Evolutionary conservation across 2,329 filamentous ascomycete species (phyloP).

Genomic region (Fusarium poae): DNA sequence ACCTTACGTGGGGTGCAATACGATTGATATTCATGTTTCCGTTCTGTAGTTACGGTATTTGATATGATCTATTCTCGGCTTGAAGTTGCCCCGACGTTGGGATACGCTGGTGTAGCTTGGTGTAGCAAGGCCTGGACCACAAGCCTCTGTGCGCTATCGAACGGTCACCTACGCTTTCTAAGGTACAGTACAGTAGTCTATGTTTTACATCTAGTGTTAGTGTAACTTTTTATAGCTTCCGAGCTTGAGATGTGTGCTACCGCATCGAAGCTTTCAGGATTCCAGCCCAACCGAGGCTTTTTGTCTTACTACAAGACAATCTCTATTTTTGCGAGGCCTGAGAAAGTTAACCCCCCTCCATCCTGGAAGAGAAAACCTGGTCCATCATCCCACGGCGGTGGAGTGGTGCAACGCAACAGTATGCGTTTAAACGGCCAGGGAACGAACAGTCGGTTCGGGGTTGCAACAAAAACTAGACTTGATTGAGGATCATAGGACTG

Average conservation of each 20-base stretch:
- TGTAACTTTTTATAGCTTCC: neutral
- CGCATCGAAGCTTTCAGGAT: slow-evolving; percentile 24
- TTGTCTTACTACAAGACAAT: neutral
- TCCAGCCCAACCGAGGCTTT: slow-evolving; percentile 27
- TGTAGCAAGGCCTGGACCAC: slow-evolving; percentile 9
- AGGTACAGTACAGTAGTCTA: neutral
- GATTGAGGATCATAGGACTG: slow-evolving; percentile 21
- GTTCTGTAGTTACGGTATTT: neutral
- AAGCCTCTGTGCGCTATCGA: slow-evolving; percentile 28
- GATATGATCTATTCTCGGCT: slow-evolving; percentile 11
- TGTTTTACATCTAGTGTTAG: neutral
- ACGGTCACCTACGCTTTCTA: slow-evolving; percentile 5
- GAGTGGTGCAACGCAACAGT: slow-evolving; percentile 23
- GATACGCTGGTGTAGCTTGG: slow-evolving; percentile 1
- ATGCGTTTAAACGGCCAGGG: slow-evolving; percentile 18
- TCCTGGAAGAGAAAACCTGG: slow-evolving; percentile 10
- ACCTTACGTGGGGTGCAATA: neutral
- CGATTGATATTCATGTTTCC: slow-evolving; percentile 13
- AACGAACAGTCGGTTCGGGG: slow-evolving; percentile 24
- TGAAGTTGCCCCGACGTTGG: slow-evolving; percentile 20
- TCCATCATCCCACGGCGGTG: slow-evolving; percentile 39
- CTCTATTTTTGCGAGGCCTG: neutral
- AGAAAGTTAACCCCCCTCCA: neutral
- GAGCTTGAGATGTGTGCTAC: slow-evolving; percentile 14
- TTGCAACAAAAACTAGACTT: slow-evolving; percentile 10